A percentile compares a stretch with the other conserved stretches of the same genome.
Evolutionary conservation across 331 rosid species (phyloP).

Genomic region (Quercus tomentella): DNA sequence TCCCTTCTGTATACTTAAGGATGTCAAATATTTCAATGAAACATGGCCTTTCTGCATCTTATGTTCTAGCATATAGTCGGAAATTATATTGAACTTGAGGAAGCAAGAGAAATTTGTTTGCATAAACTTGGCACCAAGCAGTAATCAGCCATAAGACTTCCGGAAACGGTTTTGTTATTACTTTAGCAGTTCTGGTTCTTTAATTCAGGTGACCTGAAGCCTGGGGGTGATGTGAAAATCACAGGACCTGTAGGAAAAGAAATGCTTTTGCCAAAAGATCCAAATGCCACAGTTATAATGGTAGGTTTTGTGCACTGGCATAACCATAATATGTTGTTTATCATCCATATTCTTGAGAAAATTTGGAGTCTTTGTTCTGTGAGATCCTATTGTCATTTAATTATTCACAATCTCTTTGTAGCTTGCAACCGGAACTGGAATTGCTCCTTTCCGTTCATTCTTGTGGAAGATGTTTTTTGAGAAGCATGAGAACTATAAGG

Average conservation of each 20-base stretch:
- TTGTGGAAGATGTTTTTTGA: slow-evolving; percentile 97
- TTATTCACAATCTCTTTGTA: slow-evolving; percentile 4
- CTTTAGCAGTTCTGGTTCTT: neutral
- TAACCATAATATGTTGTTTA: neutral
- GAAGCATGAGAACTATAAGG: slow-evolving; percentile 90
- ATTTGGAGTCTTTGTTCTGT: too few relatives aligned
- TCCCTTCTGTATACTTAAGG: too few relatives aligned
- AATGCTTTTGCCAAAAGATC: slow-evolving; percentile 99
- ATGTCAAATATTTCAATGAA: too few relatives aligned
- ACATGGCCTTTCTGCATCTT: too few relatives aligned
- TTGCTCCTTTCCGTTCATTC: slow-evolving; percentile 90
- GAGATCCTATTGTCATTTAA: too few relatives aligned
- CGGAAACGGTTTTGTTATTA: neutral
- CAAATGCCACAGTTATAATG: slow-evolving; percentile 84
- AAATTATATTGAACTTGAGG: too few relatives aligned
- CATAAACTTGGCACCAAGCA: too few relatives aligned
- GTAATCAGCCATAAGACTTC: too few relatives aligned
- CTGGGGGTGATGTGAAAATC: slow-evolving; percentile 73
- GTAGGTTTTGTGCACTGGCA: slow-evolving; percentile 24
- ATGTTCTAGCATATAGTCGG: too few relatives aligned
- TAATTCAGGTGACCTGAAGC: slow-evolving; percentile 83
- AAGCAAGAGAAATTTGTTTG: too few relatives aligned
- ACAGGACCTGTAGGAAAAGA: slow-evolving; percentile 98
- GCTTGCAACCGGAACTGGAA: slow-evolving; percentile 99
- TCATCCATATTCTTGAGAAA: neutral